phyloP scores from a whole-genome alignment of 1,139 yeast species.

The Protomyces gravidus region DNA sequence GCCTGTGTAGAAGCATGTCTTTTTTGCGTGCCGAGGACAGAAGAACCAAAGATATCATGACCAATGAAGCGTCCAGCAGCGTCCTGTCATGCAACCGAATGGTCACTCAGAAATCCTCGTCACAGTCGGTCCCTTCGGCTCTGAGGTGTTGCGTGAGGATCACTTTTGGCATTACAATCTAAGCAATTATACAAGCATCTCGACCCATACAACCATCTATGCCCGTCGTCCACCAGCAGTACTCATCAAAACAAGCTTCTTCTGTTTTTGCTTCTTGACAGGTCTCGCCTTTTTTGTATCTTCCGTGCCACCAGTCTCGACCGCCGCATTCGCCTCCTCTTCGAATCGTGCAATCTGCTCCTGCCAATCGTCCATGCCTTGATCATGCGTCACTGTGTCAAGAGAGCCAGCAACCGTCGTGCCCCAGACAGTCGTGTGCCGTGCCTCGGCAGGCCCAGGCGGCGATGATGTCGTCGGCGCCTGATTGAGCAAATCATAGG shows the following conservation, averaged over 20 bases:
- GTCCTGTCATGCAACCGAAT: too few species aligned
- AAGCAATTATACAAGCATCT: too few species aligned
- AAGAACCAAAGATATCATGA: neutral
- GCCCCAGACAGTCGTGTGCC: constrained; percentile 13
- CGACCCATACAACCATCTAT: too few species aligned
- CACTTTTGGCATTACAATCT: too few species aligned
- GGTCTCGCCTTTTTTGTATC: constrained; percentile 3
- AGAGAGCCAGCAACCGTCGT: constrained; percentile 31
- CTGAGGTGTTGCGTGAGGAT: too few species aligned
- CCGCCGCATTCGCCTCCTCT: constrained; percentile 13
- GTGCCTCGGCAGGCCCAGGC: constrained; percentile 1
- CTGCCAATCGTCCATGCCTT: constrained; percentile 32
- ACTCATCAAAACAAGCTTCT: constrained; percentile 34
- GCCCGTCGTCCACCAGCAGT: constrained; percentile 31
- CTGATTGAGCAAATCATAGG: constrained; percentile 15
- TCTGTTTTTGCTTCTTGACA: constrained; percentile 32
- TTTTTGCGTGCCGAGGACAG: too few species aligned
- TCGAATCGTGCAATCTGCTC: constrained; percentile 31
- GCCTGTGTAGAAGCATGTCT: too few species aligned
- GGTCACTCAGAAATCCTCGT: too few species aligned
- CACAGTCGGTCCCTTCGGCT: too few species aligned
- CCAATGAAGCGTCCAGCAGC: too few species aligned
- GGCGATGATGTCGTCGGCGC: constrained; percentile 6
- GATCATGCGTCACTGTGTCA: neutral
- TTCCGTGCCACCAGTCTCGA: neutral